phyloP scores from a whole-genome alignment of 306 rosid species.

The Abrus precatorius region DNA sequence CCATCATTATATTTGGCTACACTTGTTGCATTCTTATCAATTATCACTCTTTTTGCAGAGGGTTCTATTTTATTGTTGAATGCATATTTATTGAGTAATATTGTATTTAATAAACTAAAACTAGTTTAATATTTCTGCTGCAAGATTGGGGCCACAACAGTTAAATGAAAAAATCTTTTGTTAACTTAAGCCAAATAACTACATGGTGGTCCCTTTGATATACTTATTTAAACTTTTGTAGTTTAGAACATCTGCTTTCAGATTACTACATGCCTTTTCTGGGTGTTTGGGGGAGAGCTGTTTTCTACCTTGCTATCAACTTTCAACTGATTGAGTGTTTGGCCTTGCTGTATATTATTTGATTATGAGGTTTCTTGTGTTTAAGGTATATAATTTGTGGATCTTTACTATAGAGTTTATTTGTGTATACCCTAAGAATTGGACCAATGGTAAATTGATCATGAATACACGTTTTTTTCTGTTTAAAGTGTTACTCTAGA shows the following conservation, averaged over 20 bases:
- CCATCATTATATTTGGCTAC: not conserved
- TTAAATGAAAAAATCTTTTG: not conserved
- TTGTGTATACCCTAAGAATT: slow-evolving; percentile 14
- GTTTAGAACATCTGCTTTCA: slow-evolving; percentile 34
- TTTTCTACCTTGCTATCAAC: slow-evolving; percentile 4
- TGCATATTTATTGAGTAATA: slow-evolving; percentile 29
- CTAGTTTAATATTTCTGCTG: slow-evolving; percentile 29
- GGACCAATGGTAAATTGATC: slow-evolving; percentile 8
- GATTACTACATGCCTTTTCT: slow-evolving; percentile 11
- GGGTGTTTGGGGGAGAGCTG: not conserved
- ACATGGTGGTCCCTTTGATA: slow-evolving; percentile 20
- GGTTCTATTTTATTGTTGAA: slow-evolving; percentile 1
- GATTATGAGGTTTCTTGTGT: slow-evolving; percentile 30
- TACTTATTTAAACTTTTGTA: not conserved
- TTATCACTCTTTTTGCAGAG: slow-evolving; percentile 1
- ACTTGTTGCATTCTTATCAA: slow-evolving; percentile 12
- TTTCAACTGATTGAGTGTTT: slow-evolving; percentile 6
- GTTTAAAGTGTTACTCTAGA: not conserved
- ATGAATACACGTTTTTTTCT: slow-evolving; percentile 10
- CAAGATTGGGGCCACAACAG: slow-evolving; percentile 13
- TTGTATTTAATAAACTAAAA: not conserved
- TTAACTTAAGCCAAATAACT: slow-evolving; percentile 13
- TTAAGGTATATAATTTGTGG: slow-evolving; percentile 5
- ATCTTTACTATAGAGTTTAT: slow-evolving; percentile 22
- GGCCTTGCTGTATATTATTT: not conserved